phyloP scores from a whole-genome alignment of 2,329 filamentous ascomycete genomes.

The Paraphaeosphaeria minitans region DNA sequence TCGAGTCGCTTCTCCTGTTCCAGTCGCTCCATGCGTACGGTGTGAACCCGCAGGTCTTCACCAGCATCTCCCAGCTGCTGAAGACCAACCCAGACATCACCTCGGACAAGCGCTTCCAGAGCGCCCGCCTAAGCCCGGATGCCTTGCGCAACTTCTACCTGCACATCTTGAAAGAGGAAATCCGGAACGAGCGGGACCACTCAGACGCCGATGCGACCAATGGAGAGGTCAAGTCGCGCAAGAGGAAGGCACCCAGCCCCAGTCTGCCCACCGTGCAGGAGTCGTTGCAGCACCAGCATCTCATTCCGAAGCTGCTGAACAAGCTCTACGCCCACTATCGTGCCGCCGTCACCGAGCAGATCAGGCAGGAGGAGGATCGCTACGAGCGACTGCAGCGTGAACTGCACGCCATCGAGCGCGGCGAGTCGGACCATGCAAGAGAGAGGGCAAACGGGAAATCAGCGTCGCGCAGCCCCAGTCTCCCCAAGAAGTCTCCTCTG shows the following conservation, averaged over 20 bases:
- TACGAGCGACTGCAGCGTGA: conserved; percentile 70
- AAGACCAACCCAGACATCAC: conserved; percentile 75
- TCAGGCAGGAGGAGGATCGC: conserved; percentile 74
- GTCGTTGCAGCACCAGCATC: conserved; percentile 67
- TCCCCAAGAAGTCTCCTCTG: conserved; percentile 33
- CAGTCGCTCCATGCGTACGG: conserved; percentile 75
- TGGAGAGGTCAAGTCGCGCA: conserved; percentile 56
- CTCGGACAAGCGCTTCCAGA: conserved; percentile 73
- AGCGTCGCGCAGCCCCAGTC: conserved; percentile 30
- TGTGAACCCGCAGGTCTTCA: conserved; percentile 68
- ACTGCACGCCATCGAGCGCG: conserved; percentile 69
- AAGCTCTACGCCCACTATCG: conserved; percentile 78
- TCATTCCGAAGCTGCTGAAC: conserved; percentile 72
- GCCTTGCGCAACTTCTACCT: conserved; percentile 80
- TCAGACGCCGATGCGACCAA: conserved; percentile 49
- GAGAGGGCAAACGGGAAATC: conserved; percentile 30
- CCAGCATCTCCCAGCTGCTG: conserved; percentile 74
- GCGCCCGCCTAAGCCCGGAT: conserved; percentile 74
- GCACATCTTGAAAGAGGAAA: conserved; percentile 75
- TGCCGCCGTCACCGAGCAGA: conserved; percentile 69
- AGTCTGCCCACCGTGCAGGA: conserved; percentile 69
- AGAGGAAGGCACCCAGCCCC: conserved; percentile 74
- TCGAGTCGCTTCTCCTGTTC: conserved; percentile 86
- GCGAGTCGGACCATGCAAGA: conserved; percentile 56
- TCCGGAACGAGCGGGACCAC: conserved; percentile 59